These are phyloP conservation scores for Craspedostauros australis DNA, from an alignment of 108 stramenopile species.

Conservation along the genomic window DNA sequence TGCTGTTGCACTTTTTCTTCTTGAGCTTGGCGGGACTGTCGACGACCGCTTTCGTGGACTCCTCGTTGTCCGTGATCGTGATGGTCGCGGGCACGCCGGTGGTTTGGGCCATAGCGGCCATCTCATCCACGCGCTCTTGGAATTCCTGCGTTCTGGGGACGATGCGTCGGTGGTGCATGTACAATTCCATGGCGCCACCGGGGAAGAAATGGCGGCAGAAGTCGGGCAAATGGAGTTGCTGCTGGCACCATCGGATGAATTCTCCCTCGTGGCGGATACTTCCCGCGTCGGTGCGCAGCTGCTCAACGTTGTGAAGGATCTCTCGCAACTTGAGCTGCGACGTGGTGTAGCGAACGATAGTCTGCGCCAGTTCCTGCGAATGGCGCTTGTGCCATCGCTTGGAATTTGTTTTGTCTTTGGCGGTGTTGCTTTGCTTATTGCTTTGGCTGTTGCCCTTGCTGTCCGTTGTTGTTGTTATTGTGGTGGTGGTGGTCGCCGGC, in stretches of 20 bases:
- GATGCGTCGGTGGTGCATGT: constrained; percentile 11
- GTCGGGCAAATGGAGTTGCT: constrained; percentile 14
- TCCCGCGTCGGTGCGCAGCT: constrained; percentile 3
- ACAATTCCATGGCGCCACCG: constrained; percentile 11
- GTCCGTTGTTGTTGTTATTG: too few relatives aligned
- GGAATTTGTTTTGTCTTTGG: constrained; percentile 28
- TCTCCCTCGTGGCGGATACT: neutral
- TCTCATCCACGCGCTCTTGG: neutral
- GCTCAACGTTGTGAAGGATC: constrained; percentile 37
- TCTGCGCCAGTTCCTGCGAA: constrained; percentile 66
- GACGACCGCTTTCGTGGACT: neutral
- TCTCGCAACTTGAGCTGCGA: constrained; percentile 49
- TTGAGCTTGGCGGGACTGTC: neutral
- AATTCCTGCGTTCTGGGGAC: constrained; percentile 26
- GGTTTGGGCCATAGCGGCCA: neutral
- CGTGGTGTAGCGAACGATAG: constrained; percentile 38
- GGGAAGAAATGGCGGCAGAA: constrained; percentile 22
- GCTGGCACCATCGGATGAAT: constrained; percentile 14
- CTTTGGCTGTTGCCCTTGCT: too few relatives aligned
- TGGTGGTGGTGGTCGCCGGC: too few relatives aligned
- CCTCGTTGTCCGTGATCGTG: neutral
- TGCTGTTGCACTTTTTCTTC: constrained; percentile 1
- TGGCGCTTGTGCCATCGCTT: constrained; percentile 19
- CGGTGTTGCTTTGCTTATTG: too few relatives aligned
- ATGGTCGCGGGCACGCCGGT: neutral